Evolutionary conservation across 768 basidiomycete genomes (phyloP).

Genomic region (Agrocybe pediades): DNA sequence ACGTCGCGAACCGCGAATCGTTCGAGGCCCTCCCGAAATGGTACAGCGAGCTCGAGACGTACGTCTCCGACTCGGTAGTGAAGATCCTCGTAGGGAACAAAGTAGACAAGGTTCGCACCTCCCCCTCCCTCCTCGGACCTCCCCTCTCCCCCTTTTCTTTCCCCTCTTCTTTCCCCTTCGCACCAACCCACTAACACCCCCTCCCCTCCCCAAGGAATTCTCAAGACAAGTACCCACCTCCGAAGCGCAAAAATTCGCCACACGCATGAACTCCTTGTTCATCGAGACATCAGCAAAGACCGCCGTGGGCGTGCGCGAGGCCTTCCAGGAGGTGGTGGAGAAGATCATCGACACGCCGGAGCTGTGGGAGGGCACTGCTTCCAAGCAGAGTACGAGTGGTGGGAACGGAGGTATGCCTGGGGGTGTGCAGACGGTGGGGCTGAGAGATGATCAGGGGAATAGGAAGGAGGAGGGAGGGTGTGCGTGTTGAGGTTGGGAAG

Average conservation of each 20-base stretch:
- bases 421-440: conserved; percentile 48
- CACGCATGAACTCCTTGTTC: conserved; percentile 81
- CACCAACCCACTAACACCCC: no score
- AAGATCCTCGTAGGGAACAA: conserved; percentile 97
- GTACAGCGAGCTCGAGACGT: conserved; percentile 92
- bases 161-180: neutral
- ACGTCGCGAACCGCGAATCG: conserved; percentile 89
- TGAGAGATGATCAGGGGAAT: conserved; percentile 24
- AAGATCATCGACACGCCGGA: conserved; percentile 83
- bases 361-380: conserved; percentile 57
- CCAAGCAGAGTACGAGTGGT: conserved; percentile 34
- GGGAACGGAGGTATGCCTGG: conserved; percentile 53
- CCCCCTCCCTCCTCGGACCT: neutral
- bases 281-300: conserved; percentile 95
- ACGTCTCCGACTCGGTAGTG: conserved; percentile 81
- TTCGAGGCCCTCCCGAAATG: conserved; percentile 95
- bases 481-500: no score
- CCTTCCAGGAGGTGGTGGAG: conserved; percentile 72
- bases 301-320: conserved; percentile 76
- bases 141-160: neutral
- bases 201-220: no score
- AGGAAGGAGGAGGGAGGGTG: conserved; percentile 13
- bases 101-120: conserved; percentile 67
- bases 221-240: conserved; percentile 81
- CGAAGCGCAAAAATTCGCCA: conserved; percentile 82